phyloP scores from a whole-genome alignment of 1,139 yeast genomes.

The Hemisphaericaspora xylanilytica region DNA sequence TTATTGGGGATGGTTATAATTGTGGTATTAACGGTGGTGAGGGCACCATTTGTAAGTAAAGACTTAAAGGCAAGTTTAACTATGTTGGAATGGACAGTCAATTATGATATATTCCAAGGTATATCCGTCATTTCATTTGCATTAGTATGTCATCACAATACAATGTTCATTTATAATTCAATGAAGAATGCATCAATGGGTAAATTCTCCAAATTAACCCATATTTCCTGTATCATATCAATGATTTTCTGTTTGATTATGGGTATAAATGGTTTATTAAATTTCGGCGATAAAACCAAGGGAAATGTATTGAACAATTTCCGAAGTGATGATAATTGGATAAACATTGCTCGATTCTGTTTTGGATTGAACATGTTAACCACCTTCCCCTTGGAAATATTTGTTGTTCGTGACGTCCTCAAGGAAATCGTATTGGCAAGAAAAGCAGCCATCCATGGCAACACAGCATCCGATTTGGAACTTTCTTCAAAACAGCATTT shows the following conservation, averaged over 20 bases:
- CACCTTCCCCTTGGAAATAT: constrained; percentile 85
- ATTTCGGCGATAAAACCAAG: constrained; percentile 74
- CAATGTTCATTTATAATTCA: constrained; percentile 84
- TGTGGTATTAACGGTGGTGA: constrained; percentile 65
- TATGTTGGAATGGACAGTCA: constrained; percentile 51
- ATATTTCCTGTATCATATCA: constrained; percentile 77
- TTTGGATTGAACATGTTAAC: constrained; percentile 95
- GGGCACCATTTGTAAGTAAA: constrained; percentile 64
- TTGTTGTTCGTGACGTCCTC: constrained; percentile 83
- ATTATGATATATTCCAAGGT: constrained; percentile 76
- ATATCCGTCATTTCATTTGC: constrained; percentile 90
- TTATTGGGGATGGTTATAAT: constrained; percentile 79
- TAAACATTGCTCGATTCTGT: constrained; percentile 84
- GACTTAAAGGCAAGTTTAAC: constrained; percentile 49
- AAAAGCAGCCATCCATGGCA: constrained; percentile 23
- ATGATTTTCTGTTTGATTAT: constrained; percentile 75
- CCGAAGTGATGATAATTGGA: constrained; percentile 66
- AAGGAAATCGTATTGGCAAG: constrained; percentile 53
- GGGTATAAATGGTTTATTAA: constrained; percentile 77
- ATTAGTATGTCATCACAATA: constrained; percentile 91
- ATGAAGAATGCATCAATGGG: constrained; percentile 71
- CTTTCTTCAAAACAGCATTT: constrained; percentile 54
- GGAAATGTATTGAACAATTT: constrained; percentile 89
- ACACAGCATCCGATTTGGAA: constrained; percentile 40
- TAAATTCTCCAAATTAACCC: constrained; percentile 75